Conservation (phyloP, 1,284 basidiomycete species). For the Moniliophthora roreri region DNA sequence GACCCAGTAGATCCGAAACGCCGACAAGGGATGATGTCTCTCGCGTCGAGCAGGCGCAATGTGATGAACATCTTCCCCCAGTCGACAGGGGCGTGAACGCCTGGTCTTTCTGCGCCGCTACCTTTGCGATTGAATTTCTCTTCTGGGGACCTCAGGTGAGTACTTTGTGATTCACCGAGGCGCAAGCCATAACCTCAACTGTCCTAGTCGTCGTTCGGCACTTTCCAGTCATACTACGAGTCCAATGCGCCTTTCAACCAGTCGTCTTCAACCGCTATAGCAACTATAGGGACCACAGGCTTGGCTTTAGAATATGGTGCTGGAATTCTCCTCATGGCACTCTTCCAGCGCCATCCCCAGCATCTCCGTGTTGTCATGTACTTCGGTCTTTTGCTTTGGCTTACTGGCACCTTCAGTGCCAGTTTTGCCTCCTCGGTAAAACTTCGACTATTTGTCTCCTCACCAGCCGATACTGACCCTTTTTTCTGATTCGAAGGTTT, state of each 20-base stretch:
- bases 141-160: constrained; percentile 2
- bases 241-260: neutral
- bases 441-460: no score
- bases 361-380: neutral
- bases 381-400: neutral
- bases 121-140: neutral
- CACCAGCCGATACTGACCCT: neutral
- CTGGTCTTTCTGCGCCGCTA: neutral
- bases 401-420: neutral
- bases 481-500: neutral
- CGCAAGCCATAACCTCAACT: neutral
- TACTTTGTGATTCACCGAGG: no score
- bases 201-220: neutral
- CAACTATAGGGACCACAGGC: neutral
- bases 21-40: no score
- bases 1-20: no score
- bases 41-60: no score
- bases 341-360: neutral
- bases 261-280: neutral
- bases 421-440: neutral
- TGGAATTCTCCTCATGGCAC: neutral
- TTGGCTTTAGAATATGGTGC: neutral
- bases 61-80: neutral
- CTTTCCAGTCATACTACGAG: neutral
- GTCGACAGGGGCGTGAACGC: neutral